These are phyloP conservation scores for Eruca vesicaria DNA, from an alignment of 441 rosid genomes.

Conservation along the genomic window DNA sequence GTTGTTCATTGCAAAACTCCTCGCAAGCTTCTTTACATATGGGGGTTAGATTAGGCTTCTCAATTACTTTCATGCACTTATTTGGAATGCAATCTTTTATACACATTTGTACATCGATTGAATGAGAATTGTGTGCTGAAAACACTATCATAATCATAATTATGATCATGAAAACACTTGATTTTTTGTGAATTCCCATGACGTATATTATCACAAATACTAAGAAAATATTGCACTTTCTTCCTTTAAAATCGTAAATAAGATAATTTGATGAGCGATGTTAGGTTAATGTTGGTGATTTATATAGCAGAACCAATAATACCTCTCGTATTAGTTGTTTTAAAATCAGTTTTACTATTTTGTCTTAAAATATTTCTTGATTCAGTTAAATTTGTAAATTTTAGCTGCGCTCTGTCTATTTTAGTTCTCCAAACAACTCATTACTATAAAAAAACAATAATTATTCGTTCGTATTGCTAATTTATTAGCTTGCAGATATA, in stretches of 20 bases:
- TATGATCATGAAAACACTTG: background rate
- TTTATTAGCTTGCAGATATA: background rate
- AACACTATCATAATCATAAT: background rate
- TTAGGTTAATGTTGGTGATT: too few relatives aligned
- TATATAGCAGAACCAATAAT: too few relatives aligned
- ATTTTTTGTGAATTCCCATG: background rate
- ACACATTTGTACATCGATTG: background rate
- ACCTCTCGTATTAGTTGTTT: too few relatives aligned
- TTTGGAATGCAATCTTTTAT: background rate
- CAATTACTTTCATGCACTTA: background rate
- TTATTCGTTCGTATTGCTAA: background rate
- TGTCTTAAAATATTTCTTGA: too few relatives aligned
- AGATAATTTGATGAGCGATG: background rate
- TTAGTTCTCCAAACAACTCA: too few relatives aligned
- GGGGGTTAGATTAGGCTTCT: background rate
- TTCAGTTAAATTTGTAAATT: too few relatives aligned
- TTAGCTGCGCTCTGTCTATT: too few relatives aligned
- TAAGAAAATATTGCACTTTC: background rate
- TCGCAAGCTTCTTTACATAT: background rate
- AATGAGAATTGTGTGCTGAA: background rate
- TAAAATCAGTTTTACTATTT: too few relatives aligned
- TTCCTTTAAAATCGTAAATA: background rate
- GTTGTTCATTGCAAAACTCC: background rate
- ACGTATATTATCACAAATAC: background rate
- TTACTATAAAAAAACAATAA: too few relatives aligned